These are phyloP conservation scores for Jaapia argillacea DNA, from an alignment of 768 basidiomycete genomes.

Conservation along the genomic window DNA sequence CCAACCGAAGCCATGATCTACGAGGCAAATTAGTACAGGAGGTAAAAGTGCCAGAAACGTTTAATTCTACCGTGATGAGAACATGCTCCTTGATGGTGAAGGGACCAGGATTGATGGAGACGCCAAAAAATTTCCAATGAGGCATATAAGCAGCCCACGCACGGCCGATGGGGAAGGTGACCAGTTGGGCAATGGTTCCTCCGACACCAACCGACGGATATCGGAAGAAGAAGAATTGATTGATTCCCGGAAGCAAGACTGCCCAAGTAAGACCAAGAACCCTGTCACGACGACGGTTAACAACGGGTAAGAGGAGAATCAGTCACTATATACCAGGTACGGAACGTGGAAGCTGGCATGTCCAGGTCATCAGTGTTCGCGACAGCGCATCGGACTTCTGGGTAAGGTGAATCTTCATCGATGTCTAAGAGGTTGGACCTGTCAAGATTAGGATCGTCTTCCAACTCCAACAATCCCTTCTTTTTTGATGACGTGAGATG, in stretches of 20 bases:
- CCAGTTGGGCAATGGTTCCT: slow-evolving; percentile 59
- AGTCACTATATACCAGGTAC: slow-evolving; percentile 15
- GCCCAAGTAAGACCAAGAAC: slow-evolving; percentile 43
- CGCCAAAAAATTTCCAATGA: slow-evolving; percentile 43
- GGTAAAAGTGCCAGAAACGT: neutral
- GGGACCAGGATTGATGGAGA: slow-evolving; percentile 62
- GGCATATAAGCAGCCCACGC: slow-evolving; percentile 45
- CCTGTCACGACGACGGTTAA: slow-evolving; percentile 30
- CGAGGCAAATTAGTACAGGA: neutral
- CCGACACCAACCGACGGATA: slow-evolving; percentile 56
- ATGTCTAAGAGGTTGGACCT: slow-evolving; percentile 5
- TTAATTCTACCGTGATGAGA: slow-evolving; percentile 33
- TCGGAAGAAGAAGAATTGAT: slow-evolving; percentile 74
- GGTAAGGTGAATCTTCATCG: slow-evolving; percentile 17
- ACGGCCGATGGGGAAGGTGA: slow-evolving; percentile 62
- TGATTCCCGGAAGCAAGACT: slow-evolving; percentile 46
- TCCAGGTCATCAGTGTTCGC: slow-evolving; percentile 53
- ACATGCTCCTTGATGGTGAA: slow-evolving; percentile 55
- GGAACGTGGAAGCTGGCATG: slow-evolving; percentile 42
- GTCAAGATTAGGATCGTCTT: neutral
- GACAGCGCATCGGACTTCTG: slow-evolving; percentile 38
- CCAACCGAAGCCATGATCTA: slow-evolving; percentile 37
- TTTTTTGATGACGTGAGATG: too few species aligned
- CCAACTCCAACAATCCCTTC: too few species aligned
- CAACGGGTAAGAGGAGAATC: slow-evolving; percentile 7